These are phyloP conservation scores for Danielozyma ontarioensis DNA, from an alignment of 805 yeast genomes.

Conservation along the genomic window DNA sequence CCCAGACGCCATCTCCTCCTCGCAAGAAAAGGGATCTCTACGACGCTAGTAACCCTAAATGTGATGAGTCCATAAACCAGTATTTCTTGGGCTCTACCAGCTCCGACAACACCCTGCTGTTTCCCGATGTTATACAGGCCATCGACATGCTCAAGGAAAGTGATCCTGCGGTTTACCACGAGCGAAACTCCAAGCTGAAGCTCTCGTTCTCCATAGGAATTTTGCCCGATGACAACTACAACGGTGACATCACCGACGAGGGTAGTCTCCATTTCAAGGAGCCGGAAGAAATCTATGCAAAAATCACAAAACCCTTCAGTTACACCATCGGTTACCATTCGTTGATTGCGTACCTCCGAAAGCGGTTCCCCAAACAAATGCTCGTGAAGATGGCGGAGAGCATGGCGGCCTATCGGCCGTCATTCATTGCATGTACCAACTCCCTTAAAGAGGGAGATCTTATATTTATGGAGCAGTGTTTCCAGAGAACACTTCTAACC, in stretches of 20 bases:
- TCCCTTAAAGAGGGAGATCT: constrained; percentile 85
- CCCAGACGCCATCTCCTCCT: no score
- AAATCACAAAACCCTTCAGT: constrained; percentile 70
- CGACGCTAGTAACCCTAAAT: constrained; percentile 32
- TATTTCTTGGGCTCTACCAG: constrained; percentile 55
- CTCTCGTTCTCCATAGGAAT: constrained; percentile 47
- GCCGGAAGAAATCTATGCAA: constrained; percentile 75
- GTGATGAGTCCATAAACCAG: constrained; percentile 60
- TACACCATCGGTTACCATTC: constrained; percentile 90
- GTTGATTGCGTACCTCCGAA: constrained; percentile 64
- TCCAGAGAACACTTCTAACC: constrained; percentile 85
- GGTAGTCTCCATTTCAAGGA: constrained; percentile 35
- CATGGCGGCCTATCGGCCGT: constrained; percentile 87
- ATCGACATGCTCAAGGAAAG: constrained; percentile 32
- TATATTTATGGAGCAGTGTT: constrained; percentile 93
- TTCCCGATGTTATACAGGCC: constrained; percentile 55
- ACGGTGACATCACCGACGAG: constrained; percentile 13
- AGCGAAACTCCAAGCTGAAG: constrained; percentile 34
- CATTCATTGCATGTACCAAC: constrained; percentile 88
- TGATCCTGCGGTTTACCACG: constrained; percentile 38
- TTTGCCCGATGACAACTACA: constrained; percentile 28
- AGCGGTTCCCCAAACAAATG: constrained; percentile 63
- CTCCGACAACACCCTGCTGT: constrained; percentile 37
- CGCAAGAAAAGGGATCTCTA: constrained; percentile 2
- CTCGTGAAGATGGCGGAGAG: constrained; percentile 79